Conservation (phyloP, 805 yeast species). For the Wickerhamomyces xylosicus region DNA sequence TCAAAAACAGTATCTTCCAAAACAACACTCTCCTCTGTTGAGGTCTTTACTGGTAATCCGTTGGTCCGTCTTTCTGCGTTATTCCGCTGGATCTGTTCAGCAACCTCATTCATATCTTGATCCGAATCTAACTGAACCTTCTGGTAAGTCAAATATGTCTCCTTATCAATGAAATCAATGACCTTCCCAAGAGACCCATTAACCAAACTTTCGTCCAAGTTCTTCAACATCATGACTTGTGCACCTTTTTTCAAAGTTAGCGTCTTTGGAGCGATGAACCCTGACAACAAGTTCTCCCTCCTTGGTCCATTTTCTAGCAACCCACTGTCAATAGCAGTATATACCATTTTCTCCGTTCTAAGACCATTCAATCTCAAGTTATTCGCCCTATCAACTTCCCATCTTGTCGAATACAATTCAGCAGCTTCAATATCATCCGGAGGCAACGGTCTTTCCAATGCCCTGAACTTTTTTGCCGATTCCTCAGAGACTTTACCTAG, state of each 20-base stretch:
- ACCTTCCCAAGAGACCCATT: conserved; percentile 74
- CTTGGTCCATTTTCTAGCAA: conserved; percentile 27
- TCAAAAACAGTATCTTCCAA: conserved; percentile 40
- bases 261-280: conserved; percentile 52
- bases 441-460: conserved; percentile 40
- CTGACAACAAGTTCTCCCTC: conserved; percentile 35
- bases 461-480: conserved; percentile 38
- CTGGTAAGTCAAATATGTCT: conserved; percentile 33
- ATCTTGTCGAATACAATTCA: conserved; percentile 61
- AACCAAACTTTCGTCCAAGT: conserved; percentile 60
- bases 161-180: conserved; percentile 43
- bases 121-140: conserved; percentile 14
- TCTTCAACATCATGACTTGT: conserved; percentile 77
- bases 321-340: conserved; percentile 49
- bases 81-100: conserved; percentile 3
- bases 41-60: not conserved
- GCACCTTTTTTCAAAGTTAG: conserved; percentile 57
- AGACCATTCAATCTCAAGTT: conserved; percentile 34
- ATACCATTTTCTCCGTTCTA: conserved; percentile 33
- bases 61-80: conserved; percentile 7
- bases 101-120: conserved; percentile 16
- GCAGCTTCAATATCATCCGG: conserved; percentile 62
- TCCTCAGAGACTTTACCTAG: conserved; percentile 43
- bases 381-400: conserved; percentile 64
- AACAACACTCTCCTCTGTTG: conserved; percentile 5